phyloP scores from a whole-genome alignment of 495 filamentous ascomycete species.

The Aspergillus cavernicola region DNA sequence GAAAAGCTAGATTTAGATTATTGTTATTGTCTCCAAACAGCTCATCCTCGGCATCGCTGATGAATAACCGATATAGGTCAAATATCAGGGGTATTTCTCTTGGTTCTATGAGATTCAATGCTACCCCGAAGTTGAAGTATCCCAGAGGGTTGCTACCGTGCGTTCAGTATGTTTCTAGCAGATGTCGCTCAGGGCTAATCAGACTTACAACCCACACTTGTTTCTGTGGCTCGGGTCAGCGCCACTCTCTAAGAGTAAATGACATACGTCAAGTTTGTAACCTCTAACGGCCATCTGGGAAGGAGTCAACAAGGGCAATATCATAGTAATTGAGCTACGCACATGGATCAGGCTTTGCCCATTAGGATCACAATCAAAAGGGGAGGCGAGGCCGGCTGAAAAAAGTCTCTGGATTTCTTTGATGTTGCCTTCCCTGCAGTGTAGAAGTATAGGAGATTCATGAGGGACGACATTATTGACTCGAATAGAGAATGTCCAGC shows the following conservation, averaged over 20 bases:
- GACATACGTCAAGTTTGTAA: not conserved
- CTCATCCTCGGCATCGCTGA: not conserved
- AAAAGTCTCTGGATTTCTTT: not conserved
- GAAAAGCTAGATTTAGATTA: not conserved
- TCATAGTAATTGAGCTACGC: not conserved
- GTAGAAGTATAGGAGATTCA: not conserved
- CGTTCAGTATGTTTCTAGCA: not conserved
- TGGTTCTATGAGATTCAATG: not conserved
- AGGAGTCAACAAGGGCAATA: not conserved
- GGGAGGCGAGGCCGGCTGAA: not conserved
- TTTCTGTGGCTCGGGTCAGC: not conserved
- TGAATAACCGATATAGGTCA: not conserved
- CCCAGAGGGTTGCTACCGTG: not conserved
- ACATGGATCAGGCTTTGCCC: not conserved
- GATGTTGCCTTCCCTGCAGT: not conserved
- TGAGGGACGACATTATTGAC: not conserved
- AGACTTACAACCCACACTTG: not conserved
- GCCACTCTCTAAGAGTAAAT: not conserved
- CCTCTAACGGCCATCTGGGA: not conserved
- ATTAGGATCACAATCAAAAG: not conserved
- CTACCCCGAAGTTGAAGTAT: not conserved
- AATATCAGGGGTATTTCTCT: not conserved
- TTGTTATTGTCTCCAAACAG: not conserved
- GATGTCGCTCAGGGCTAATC: not conserved
- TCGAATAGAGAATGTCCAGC: not conserved